Percentiles rank a stretch among this genome's conserved stretches.
Evolutionary conservation across 495 filamentous ascomycete genomes (phyloP).

Genomic region (Penicillium cataractarum): DNA sequence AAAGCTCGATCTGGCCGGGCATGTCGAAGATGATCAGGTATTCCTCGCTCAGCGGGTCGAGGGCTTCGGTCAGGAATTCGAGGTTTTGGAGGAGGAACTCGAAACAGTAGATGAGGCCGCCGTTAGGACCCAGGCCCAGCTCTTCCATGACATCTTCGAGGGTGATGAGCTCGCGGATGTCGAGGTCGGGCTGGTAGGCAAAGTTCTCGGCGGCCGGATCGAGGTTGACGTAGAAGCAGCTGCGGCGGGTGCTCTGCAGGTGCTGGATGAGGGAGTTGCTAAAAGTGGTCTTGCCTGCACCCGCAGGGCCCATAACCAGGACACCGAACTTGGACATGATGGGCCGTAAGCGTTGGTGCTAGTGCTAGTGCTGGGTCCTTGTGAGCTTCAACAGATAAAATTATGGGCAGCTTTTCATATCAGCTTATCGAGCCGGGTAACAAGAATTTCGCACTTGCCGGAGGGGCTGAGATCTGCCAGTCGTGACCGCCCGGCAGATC

Average conservation of each 20-base stretch:
- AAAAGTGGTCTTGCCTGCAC: constrained; percentile 93
- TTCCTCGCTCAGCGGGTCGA: constrained; percentile 88
- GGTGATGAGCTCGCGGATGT: constrained; percentile 95
- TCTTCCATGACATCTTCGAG: constrained; percentile 99
- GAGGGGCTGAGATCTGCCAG: constrained; percentile 15
- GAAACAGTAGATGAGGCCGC: constrained; percentile 97
- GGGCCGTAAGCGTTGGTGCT: not conserved
- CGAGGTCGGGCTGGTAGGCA: constrained; percentile 87
- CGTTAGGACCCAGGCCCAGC: constrained; percentile 89
- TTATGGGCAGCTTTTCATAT: constrained; percentile 11
- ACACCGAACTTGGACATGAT: constrained; percentile 91
- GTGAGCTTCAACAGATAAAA: not conserved
- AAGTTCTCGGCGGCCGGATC: constrained; percentile 96
- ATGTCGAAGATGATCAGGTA: constrained; percentile 97
- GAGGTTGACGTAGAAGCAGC: constrained; percentile 96
- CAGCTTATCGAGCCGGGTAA: constrained; percentile 15
- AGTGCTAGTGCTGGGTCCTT: not conserved
- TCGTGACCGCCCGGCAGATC: constrained; percentile 29
- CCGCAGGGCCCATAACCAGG: constrained; percentile 92
- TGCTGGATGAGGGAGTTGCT: constrained; percentile 92
- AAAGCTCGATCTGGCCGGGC: constrained; percentile 98
- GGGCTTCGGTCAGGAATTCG: constrained; percentile 85
- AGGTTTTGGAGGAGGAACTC: constrained; percentile 93
- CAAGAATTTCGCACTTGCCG: constrained; percentile 20
- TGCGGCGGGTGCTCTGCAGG: constrained; percentile 83